These are phyloP conservation scores for Balakata baccata DNA, from an alignment of 345 rosid species.

Conservation along the genomic window DNA sequence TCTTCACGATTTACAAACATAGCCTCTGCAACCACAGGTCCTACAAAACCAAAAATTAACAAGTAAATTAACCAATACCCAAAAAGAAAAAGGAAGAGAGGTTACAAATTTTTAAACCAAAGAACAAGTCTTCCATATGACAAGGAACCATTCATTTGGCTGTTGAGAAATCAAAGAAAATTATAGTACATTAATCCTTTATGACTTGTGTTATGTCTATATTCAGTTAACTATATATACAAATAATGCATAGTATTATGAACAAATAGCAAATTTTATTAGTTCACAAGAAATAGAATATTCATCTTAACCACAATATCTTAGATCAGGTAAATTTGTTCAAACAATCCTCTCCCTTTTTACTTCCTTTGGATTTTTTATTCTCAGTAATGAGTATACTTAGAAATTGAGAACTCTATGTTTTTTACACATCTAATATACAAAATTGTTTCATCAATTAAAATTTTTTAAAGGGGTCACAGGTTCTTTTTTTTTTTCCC, in stretches of 20 bases:
- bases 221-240: not conserved
- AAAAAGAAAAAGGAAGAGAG: not conserved
- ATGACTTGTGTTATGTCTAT: not conserved
- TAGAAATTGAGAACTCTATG: not conserved
- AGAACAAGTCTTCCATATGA: not conserved
- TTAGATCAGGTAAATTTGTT: not conserved
- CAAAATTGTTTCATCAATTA: not conserved
- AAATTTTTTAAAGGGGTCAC: not conserved
- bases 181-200: not conserved
- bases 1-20: slow-evolving; percentile 92
- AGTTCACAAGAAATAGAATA: not conserved
- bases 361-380: not conserved
- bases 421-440: not conserved
- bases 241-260: not conserved
- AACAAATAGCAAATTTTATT: not conserved
- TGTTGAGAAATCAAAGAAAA: not conserved
- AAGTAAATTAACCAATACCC: not conserved
- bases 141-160: not conserved
- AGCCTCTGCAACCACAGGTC: slow-evolving; percentile 96
- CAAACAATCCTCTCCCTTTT: not conserved
- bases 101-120: not conserved
- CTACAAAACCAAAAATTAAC: slow-evolving; percentile 37
- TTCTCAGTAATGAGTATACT: not conserved
- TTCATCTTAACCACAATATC: not conserved
- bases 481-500: not conserved